These are phyloP conservation scores for Talaromyces rugulosus DNA, from an alignment of 2,329 filamentous ascomycete genomes.

Conservation along the genomic window DNA sequence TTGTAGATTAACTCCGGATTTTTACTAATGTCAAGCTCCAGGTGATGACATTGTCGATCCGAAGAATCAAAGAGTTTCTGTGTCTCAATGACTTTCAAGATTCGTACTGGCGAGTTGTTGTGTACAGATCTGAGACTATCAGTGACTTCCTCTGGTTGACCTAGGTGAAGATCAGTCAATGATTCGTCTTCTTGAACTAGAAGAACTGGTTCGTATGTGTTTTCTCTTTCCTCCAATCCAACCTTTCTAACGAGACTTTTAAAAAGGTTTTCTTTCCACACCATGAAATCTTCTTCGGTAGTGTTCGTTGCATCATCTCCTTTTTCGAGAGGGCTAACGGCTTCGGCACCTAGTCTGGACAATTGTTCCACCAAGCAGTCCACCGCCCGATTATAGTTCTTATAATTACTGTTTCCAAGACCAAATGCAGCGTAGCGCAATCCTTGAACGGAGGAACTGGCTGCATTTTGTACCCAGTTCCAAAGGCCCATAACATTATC, in stretches of 20 bases:
- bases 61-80: slow-evolving; percentile 73
- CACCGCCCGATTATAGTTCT: slow-evolving; percentile 52
- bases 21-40: slow-evolving; percentile 79
- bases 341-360: slow-evolving; percentile 68
- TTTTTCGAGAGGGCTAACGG: slow-evolving; percentile 77
- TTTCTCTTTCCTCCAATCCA: slow-evolving; percentile 80
- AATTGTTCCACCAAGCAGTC: slow-evolving; percentile 76
- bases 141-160: too few relatives aligned
- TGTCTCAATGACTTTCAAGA: slow-evolving; percentile 51
- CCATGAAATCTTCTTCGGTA: slow-evolving; percentile 93
- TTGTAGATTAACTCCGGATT: slow-evolving; percentile 80
- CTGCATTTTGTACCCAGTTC: slow-evolving; percentile 69
- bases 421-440: slow-evolving; percentile 36
- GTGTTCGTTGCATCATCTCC: slow-evolving; percentile 90
- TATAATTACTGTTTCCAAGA: slow-evolving; percentile 46
- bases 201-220: slow-evolving; percentile 74
- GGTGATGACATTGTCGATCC: slow-evolving; percentile 80
- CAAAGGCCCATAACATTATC: slow-evolving; percentile 93
- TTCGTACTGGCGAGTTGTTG: slow-evolving; percentile 26
- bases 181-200: too few relatives aligned
- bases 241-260: slow-evolving; percentile 68
- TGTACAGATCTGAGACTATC: too few relatives aligned
- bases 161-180: too few relatives aligned
- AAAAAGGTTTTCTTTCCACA: slow-evolving; percentile 97
- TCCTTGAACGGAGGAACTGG: too few relatives aligned